phyloP scores from a whole-genome alignment of 1,284 basidiomycete species.

The Sphagnurus paluster region DNA sequence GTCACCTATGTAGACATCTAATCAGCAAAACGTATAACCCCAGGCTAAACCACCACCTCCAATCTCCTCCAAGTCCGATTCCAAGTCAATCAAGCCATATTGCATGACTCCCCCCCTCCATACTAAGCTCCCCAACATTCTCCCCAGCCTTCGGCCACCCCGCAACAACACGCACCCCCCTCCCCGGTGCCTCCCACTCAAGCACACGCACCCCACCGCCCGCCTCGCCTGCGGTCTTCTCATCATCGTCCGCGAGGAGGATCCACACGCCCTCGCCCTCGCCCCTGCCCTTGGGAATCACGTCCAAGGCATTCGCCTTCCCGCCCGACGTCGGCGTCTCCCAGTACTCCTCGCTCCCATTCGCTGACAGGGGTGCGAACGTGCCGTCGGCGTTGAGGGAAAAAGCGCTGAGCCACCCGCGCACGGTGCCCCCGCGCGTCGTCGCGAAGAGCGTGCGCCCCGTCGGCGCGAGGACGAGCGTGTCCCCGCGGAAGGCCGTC shows the following conservation, averaged over 20 bases:
- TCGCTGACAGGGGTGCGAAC: too few species aligned
- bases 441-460: slow-evolving; percentile 43
- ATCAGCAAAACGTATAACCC: too few species aligned
- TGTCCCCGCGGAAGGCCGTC: slow-evolving; percentile 43
- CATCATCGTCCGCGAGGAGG: slow-evolving; percentile 46
- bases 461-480: slow-evolving; percentile 41
- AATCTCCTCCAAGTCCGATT: too few species aligned
- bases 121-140: slow-evolving; percentile 20
- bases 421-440: slow-evolving; percentile 40
- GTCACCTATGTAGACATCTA: too few species aligned
- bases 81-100: slow-evolving; percentile 47
- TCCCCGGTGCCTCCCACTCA: slow-evolving; percentile 46
- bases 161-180: slow-evolving; percentile 36
- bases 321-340: slow-evolving; percentile 47
- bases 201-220: slow-evolving; percentile 41
- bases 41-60: too few species aligned
- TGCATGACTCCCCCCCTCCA: slow-evolving; percentile 45
- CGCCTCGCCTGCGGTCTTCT: slow-evolving; percentile 27
- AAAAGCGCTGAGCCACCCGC: slow-evolving; percentile 44
- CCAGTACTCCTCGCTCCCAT: slow-evolving; percentile 31
- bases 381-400: slow-evolving; percentile 37
- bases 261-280: slow-evolving; percentile 32
- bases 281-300: slow-evolving; percentile 30
- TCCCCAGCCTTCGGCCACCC: slow-evolving; percentile 34
- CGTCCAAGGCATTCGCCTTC: slow-evolving; percentile 48